These are phyloP conservation scores for Juglanconis sp. DNA, from an alignment of 2,329 filamentous ascomycete genomes.

Conservation along the genomic window DNA sequence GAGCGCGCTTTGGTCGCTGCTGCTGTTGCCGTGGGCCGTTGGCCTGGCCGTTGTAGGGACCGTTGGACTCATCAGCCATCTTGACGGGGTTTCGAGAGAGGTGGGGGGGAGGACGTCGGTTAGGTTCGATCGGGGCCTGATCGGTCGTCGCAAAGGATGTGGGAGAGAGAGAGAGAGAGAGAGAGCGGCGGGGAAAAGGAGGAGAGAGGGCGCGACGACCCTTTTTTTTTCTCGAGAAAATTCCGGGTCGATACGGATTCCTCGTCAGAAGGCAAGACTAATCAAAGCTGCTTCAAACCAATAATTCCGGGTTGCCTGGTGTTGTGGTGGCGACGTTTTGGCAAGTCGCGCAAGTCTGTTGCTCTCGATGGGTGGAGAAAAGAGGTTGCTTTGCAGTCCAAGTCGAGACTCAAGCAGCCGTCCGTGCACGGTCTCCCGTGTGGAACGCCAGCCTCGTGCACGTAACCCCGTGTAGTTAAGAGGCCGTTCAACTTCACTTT, in stretches of 20 bases:
- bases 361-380: no score
- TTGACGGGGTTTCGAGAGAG: neutral
- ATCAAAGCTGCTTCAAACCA: neutral
- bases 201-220: slow-evolving; percentile 6
- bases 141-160: neutral
- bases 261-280: neutral
- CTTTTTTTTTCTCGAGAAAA: neutral
- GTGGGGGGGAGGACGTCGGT: neutral
- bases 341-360: neutral
- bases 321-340: neutral
- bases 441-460: no score
- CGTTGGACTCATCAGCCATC: neutral
- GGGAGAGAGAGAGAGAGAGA: slow-evolving; percentile 8
- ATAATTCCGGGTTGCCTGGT: neutral
- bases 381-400: no score
- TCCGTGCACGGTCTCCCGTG: no score
- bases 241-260: neutral
- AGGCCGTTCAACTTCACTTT: slow-evolving; percentile 2
- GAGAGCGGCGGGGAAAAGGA: neutral
- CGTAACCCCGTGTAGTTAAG: neutral
- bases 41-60: neutral
- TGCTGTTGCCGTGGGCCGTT: slow-evolving; percentile 1
- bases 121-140: neutral
- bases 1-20: slow-evolving; percentile 30
- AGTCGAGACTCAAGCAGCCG: neutral